Evolutionary conservation across 2,329 filamentous ascomycete species (phyloP).

Genomic region (Colletotrichum spinosum): DNA sequence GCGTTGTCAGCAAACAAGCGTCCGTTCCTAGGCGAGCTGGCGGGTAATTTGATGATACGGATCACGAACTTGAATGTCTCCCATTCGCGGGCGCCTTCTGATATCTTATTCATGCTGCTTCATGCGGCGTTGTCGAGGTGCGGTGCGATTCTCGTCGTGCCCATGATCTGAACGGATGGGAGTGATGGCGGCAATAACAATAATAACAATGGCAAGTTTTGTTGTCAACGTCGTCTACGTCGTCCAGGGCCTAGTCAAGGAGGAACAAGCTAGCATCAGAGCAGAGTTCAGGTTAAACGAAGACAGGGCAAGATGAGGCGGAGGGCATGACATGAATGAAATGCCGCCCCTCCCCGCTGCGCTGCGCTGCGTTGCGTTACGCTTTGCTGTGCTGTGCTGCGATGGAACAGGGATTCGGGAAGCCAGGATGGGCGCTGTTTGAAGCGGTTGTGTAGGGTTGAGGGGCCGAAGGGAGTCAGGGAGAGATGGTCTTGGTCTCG

Average conservation of each 20-base stretch:
- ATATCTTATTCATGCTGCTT: conserved; percentile 37
- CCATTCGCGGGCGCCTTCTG: conserved; percentile 45
- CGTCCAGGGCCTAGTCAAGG: conserved; percentile 11
- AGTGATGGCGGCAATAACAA: background rate
- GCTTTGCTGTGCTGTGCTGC: too few species aligned
- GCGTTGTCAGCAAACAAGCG: conserved; percentile 6
- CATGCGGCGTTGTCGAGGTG: conserved; percentile 27
- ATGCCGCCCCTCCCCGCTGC: conserved; percentile 36
- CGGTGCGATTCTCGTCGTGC: conserved; percentile 28
- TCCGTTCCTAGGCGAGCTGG: background rate
- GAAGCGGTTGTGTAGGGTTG: conserved; percentile 19
- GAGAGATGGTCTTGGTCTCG: conserved; percentile 21
- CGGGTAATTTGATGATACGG: background rate
- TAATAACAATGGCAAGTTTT: conserved; percentile 4
- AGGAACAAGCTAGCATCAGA: conserved; percentile 22
- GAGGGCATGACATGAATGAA: conserved; percentile 34
- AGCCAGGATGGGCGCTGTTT: conserved; percentile 29
- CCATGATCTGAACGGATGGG: conserved; percentile 28
- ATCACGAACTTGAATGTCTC: conserved; percentile 46
- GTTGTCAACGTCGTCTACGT: conserved; percentile 14
- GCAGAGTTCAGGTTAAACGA: too few species aligned
- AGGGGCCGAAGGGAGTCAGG: conserved; percentile 3
- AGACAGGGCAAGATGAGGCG: conserved; percentile 18
- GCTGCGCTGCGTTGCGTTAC: background rate
- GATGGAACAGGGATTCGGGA: conserved; percentile 29